Evolutionary conservation across 2,329 filamentous ascomycete genomes (phyloP), one percentile per base, ranked within the genome.

Genomic region (Claviceps cyperi): DNA sequence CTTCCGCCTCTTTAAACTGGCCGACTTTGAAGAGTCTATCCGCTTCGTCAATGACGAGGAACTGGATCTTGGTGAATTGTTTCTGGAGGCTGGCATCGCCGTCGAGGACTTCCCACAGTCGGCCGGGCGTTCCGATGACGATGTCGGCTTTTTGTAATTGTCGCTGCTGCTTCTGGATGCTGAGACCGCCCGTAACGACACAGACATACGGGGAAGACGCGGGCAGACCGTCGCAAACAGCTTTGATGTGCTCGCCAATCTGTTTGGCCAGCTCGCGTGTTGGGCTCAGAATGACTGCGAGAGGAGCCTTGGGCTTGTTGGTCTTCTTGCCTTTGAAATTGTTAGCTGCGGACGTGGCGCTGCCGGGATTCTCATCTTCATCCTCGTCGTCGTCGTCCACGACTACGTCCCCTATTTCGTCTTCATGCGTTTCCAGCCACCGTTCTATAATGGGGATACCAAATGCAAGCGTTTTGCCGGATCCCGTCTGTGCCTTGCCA

Each of bases 221-320:
- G 0, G 77, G 60, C 38, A 83, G 67, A 0, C 76, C 74, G 9
- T 71, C 72, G 61, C 84, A 91, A 5, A 98, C 72, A 0, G 81
- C 78, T 46, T 77, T 84, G 53, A 97, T 76, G 68, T 97, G 92
- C 24, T 84, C 81, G 15, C 83, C 78, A 55, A 98, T 77, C 66
- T 98, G 92, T 67, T 96, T 89, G 0, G 92, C 92, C 60, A 98
- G 69, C 66, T 98, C 92, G 69, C 92, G 74, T 8, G 92, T 98
- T 0, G 92, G 92, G 2, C 90, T 92, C 2, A 98, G 73, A 38
- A 98, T 81, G 43, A 98, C 68, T 1, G 88, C 87, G 49, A 84
- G 75, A 0, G 89, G 84, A 1, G 68, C 66, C 52, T 72, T 69
- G 2, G 64, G 59, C 22, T 60, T 55, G 13, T 22, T 41, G 19